Conservation (phyloP, 2,329 filamentous ascomycete genomes). For the Blastomyces parvus region DNA sequence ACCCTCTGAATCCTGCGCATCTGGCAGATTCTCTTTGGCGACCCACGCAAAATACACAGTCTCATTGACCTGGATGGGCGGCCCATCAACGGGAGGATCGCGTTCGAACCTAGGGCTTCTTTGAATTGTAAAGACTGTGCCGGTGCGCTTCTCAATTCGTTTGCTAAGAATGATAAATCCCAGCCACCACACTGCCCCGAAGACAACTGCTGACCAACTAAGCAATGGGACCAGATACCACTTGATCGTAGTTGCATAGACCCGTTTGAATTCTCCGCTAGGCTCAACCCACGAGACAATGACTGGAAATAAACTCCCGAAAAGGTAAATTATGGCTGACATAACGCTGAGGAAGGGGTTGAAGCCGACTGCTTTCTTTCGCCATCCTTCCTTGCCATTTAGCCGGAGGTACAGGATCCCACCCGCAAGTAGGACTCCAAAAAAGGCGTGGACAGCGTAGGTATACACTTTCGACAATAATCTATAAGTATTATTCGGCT, state of each 20-base stretch:
- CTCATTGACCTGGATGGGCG: slow-evolving; percentile 6
- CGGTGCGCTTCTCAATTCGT: slow-evolving; percentile 1
- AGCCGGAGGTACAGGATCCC: slow-evolving; percentile 26
- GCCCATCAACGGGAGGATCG: slow-evolving; percentile 2
- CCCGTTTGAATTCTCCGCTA: background rate
- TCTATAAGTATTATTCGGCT: slow-evolving; percentile 22
- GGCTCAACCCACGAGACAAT: slow-evolving; percentile 8
- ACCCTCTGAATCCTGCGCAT: background rate
- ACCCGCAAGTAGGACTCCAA: slow-evolving; percentile 25
- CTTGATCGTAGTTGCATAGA: background rate
- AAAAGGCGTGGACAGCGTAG: slow-evolving; percentile 32
- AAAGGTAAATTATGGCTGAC: slow-evolving; percentile 2
- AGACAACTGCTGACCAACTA: slow-evolving; percentile 2
- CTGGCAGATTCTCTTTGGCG: slow-evolving; percentile 3
- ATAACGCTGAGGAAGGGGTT: slow-evolving; percentile 2
- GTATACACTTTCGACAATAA: slow-evolving; percentile 31
- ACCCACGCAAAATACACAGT: slow-evolving; percentile 8
- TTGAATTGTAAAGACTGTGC: slow-evolving; percentile 6
- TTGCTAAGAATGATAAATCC: slow-evolving; percentile 4
- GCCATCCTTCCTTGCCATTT: background rate
- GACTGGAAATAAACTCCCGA: slow-evolving; percentile 4
- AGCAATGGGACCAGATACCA: slow-evolving; percentile 9
- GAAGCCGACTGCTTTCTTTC: slow-evolving; percentile 1
- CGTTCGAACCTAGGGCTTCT: slow-evolving; percentile 2
- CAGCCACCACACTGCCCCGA: slow-evolving; percentile 9